A percentile compares a stretch with the other conserved stretches of the same genome.
phyloP scores from a whole-genome alignment of 192 early-diverging fungal species.

The Allomyces macrogynus region DNA sequence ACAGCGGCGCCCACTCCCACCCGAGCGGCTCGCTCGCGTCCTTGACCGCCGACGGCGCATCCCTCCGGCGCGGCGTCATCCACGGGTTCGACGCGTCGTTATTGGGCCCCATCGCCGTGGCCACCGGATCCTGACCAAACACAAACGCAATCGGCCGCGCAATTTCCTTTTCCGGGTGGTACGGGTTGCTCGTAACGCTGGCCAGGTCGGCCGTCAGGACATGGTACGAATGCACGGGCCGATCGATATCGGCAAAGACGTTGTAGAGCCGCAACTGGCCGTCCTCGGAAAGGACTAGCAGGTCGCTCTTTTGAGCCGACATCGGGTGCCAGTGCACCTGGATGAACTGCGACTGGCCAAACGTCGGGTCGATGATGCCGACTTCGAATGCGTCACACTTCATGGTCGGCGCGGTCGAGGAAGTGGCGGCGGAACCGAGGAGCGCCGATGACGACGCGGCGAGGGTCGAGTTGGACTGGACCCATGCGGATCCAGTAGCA shows the following conservation, averaged over 20 bases:
- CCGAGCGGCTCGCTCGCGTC: constrained; percentile 1
- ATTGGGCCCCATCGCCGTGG: not conserved
- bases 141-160: constrained; percentile 28
- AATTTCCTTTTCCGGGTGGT: not conserved
- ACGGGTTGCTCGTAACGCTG: not conserved
- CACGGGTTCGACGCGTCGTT: not conserved
- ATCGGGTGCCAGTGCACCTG: constrained; percentile 68
- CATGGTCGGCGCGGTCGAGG: not conserved
- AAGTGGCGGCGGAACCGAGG: not conserved
- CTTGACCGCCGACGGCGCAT: constrained; percentile 13
- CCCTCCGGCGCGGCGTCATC: constrained; percentile 23
- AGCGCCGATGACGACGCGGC: not conserved
- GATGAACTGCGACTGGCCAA: constrained; percentile 4
- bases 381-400: not conserved
- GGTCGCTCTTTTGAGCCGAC: constrained; percentile 40
- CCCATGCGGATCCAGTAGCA: too few relatives aligned
- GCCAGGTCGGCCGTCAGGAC: not conserved
- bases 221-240: not conserved
- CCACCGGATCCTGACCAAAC: constrained; percentile 9
- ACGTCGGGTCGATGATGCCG: not conserved
- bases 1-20: constrained; percentile 44
- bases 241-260: not conserved
- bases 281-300: constrained; percentile 46
- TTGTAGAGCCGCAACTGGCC: constrained; percentile 29
- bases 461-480: not conserved